These are phyloP conservation scores for Kuraishia cidri DNA, from an alignment of 805 yeast genomes.

Conservation along the genomic window DNA sequence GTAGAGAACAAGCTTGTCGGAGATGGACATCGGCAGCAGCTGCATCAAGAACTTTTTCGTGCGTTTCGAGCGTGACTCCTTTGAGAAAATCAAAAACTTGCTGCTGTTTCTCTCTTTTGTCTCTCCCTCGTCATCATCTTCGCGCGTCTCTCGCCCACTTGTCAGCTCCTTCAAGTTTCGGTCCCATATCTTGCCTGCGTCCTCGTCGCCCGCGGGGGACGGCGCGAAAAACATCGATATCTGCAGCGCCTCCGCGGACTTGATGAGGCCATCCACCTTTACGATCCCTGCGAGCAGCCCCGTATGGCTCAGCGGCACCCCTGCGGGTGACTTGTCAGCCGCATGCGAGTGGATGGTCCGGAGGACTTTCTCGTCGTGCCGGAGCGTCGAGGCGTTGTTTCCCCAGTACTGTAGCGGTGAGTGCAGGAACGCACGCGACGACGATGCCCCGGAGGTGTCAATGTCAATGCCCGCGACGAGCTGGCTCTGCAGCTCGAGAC, in stretches of 20 bases:
- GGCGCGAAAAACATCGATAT: constrained; percentile 21
- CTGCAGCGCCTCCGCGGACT: constrained; percentile 28
- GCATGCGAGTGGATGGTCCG: constrained; percentile 27
- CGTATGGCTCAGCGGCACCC: constrained; percentile 14
- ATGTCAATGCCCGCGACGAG: constrained; percentile 15
- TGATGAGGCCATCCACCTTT: constrained; percentile 32
- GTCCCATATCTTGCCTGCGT: constrained; percentile 19
- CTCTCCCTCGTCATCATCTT: background rate
- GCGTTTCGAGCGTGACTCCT: background rate
- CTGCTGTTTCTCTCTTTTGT: background rate
- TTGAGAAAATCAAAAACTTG: background rate
- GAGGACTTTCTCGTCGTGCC: constrained; percentile 22
- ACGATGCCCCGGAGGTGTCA: background rate
- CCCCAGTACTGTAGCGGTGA: constrained; percentile 38
- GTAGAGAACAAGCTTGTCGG: constrained; percentile 3
- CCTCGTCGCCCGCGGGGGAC: constrained; percentile 3
- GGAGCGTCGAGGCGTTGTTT: constrained; percentile 16
- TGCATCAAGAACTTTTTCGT: constrained; percentile 4
- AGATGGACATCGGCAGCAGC: constrained; percentile 9
- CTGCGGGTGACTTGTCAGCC: constrained; percentile 10
- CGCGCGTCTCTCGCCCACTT: no score
- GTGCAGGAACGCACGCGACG: constrained; percentile 14
- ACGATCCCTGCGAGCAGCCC: constrained; percentile 26
- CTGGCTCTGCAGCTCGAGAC: constrained; percentile 22
- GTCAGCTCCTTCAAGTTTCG: constrained; percentile 15